These are phyloP conservation scores for Backusella psychrophila DNA, from an alignment of 192 early-diverging fungal genomes.

Conservation along the genomic window DNA sequence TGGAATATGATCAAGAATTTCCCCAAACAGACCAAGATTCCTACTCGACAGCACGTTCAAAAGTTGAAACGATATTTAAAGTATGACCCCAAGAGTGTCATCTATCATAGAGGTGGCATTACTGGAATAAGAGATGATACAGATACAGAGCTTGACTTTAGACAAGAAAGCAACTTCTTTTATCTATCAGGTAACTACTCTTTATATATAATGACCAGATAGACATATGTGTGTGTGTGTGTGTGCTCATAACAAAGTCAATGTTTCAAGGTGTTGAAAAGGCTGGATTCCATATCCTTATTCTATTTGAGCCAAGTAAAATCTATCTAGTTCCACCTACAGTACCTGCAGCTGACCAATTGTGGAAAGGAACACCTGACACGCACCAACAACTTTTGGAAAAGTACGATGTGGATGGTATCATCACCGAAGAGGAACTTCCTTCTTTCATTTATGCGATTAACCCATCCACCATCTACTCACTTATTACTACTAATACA, in stretches of 20 bases:
- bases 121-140: conserved; percentile 50
- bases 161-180: conserved; percentile 88
- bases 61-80: conserved; percentile 11
- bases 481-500: conserved; percentile 47
- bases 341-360: conserved; percentile 61
- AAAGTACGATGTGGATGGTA: conserved; percentile 68
- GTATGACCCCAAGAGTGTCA: conserved; percentile 9
- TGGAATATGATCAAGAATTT: not conserved
- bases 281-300: conserved; percentile 73
- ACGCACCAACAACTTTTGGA: conserved; percentile 53
- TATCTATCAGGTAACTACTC: conserved; percentile 67
- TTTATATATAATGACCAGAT: conserved; percentile 17
- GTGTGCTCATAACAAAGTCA: conserved; percentile 7
- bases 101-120: conserved; percentile 46
- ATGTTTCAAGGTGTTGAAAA: conserved; percentile 54
- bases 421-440: conserved; percentile 61
- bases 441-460: conserved; percentile 42
- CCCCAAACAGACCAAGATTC: not conserved
- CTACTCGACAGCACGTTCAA: conserved; percentile 29
- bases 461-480: conserved; percentile 50
- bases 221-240: too few species aligned
- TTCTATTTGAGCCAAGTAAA: conserved; percentile 61
- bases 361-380: conserved; percentile 81
- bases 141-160: conserved; percentile 67
- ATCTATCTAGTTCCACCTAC: conserved; percentile 71